A percentile compares a stretch with the other conserved stretches of the same genome.
Evolutionary conservation across 176 grass and related monocot species (phyloP).

Genomic region (Carex cristatella): DNA sequence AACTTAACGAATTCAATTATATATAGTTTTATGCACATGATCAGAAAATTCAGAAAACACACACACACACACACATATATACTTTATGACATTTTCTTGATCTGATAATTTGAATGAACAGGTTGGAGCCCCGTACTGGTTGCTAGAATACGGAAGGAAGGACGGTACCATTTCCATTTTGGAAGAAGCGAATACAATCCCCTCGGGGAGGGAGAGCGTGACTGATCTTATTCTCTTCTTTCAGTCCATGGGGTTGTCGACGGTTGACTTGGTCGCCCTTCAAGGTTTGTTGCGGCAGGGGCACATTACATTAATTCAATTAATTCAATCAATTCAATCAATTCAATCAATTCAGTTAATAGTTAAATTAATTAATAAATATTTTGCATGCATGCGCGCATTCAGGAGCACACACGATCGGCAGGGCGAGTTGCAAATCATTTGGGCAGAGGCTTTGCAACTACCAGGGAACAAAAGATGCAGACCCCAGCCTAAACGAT

Average conservation of each 20-base stretch:
- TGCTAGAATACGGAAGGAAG: slow-evolving; percentile 47
- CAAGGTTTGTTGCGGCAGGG: not conserved
- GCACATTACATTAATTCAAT: no score
- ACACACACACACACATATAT: no score
- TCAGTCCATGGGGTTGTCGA: slow-evolving; percentile 43
- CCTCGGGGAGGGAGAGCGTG: slow-evolving; percentile 50
- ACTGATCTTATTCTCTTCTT: slow-evolving; percentile 59
- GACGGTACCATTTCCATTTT: slow-evolving; percentile 36
- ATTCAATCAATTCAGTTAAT: not conserved
- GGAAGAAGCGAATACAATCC: slow-evolving; percentile 43
- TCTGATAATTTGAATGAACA: not conserved
- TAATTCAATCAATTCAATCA: not conserved
- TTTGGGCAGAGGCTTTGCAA: slow-evolving; percentile 45
- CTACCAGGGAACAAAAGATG: not conserved
- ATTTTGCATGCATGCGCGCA: not conserved
- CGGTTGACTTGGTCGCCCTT: slow-evolving; percentile 61
- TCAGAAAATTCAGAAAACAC: not conserved
- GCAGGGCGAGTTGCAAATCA: slow-evolving; percentile 41
- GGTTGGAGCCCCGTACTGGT: slow-evolving; percentile 13
- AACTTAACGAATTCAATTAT: not conserved
- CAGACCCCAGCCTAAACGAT: slow-evolving; percentile 8
- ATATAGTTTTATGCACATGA: not conserved
- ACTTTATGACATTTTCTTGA: not conserved
- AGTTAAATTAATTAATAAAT: not conserved
- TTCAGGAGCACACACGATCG: slow-evolving; percentile 70